Evolutionary conservation across 192 early-diverging fungal genomes (phyloP).

Genomic region (Umbelopsis vinacea): DNA sequence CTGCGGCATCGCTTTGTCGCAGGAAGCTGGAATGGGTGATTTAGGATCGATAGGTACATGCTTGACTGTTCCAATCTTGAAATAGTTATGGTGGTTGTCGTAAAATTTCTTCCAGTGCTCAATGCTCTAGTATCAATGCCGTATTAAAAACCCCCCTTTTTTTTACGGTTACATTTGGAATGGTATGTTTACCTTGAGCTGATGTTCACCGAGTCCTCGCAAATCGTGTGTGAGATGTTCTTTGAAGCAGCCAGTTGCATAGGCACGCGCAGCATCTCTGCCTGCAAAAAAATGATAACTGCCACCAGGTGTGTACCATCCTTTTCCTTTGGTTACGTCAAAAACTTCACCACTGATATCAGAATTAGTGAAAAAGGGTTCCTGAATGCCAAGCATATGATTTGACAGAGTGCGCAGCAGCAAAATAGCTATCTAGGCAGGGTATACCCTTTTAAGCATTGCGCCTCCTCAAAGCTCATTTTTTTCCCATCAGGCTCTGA

Average conservation of each 20-base stretch:
- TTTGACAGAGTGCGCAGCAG: not conserved
- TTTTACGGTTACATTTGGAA: no score
- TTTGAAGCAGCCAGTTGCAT: conserved; percentile 93
- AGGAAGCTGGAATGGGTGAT: conserved; percentile 82
- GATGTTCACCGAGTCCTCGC: conserved; percentile 73
- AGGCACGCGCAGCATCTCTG: conserved; percentile 91
- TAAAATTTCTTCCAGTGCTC: conserved; percentile 90
- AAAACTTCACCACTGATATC: conserved; percentile 83
- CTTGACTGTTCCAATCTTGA: conserved; percentile 81
- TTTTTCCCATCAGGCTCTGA: not conserved
- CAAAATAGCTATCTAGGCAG: conserved; percentile 6
- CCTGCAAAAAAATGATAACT: conserved; percentile 91
- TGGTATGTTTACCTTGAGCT: conserved; percentile 66
- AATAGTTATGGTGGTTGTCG: conserved; percentile 84
- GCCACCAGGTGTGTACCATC: conserved; percentile 82
- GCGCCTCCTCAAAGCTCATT: not conserved
- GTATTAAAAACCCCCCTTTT: no score
- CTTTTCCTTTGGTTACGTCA: conserved; percentile 81
- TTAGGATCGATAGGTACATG: conserved; percentile 83
- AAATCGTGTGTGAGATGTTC: conserved; percentile 94
- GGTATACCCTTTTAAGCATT: conserved; percentile 1
- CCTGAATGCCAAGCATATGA: not conserved
- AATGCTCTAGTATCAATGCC: conserved; percentile 54
- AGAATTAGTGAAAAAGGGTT: conserved; percentile 12
- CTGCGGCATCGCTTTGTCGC: conserved; percentile 56